Evolutionary conservation across 768 basidiomycete genomes (phyloP), one percentile per base, ranked within the genome.

Genomic region (Psilocybe sp.): DNA sequence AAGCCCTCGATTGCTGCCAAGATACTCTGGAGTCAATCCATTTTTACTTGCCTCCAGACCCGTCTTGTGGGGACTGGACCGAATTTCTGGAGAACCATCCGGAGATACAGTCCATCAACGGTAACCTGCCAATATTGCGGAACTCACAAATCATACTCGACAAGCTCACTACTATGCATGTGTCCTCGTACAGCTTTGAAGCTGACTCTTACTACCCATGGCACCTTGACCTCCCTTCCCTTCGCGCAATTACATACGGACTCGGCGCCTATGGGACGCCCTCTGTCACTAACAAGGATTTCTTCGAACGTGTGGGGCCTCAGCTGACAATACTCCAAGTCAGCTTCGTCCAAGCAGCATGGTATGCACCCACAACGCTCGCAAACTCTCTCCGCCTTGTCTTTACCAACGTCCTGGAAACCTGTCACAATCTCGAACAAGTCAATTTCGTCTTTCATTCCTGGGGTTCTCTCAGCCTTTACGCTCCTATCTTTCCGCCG

Each of bases 21-120:
- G 43, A 51, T 13, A 56, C 53, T 16, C 54, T 64, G 38, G 47
- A 41, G 32, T 51, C 46, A 10, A 40, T 61, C 1, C 55, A 60
- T 39, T 61, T 57, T 52, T 44, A 58, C 37, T 49, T 19, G 4
- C 20, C 15, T 18, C 13, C 15, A 13, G 36, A 47, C 16, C 48
- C 57, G n/a, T 16, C 42, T 1, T 23, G 20, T 1, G n/a, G 46
- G 9, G 40, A 42, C 31, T 59, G 55, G 59, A 51, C 46, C 3
- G 14, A 35, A 12, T 60, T 64, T 40, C 35, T 61, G 5, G 19
- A 47, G 15, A 40, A 36, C 5, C 57, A 60, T 34, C 49, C 52
- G 2, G 18, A 48, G 4, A 51, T 64, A 11, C 44, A 52, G n/a
- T 51, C 53, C 5, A 40, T 55, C 31, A 51, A 57, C n/a, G 38